A percentile compares a stretch with the other conserved stretches of the same genome.
phyloP scores from a whole-genome alignment of 768 basidiomycete genomes.

The Exidia glandulosa region DNA sequence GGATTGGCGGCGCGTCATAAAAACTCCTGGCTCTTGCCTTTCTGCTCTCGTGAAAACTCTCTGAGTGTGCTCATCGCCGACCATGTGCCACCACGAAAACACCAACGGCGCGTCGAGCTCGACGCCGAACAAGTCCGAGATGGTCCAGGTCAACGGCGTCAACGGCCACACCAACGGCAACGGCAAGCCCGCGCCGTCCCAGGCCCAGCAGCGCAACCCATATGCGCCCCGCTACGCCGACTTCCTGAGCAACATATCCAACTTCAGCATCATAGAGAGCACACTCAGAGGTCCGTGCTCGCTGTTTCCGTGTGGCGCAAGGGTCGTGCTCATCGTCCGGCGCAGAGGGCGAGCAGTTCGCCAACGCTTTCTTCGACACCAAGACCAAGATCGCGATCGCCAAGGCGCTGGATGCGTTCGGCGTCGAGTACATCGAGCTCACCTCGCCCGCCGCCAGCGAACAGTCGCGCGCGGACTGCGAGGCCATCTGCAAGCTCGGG shows the following conservation, averaged over 20 bases:
- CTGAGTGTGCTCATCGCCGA: background rate
- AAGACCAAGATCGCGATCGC: conserved; percentile 99
- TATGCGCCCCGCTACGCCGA: conserved; percentile 88
- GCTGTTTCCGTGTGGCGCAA: background rate
- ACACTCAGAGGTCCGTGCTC: conserved; percentile 70
- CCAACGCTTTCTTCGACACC: conserved; percentile 98
- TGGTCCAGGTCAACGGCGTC: conserved; percentile 55
- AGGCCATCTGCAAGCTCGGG: conserved; percentile 98
- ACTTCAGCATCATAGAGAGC: conserved; percentile 95
- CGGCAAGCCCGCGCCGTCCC: conserved; percentile 16
- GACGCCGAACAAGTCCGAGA: conserved; percentile 29
- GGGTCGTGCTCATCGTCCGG: background rate
- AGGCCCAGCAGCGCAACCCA: conserved; percentile 46
- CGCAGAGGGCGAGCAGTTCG: conserved; percentile 96
- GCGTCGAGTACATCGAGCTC: conserved; percentile 98
- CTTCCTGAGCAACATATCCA: conserved; percentile 84
- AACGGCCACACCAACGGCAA: conserved; percentile 22
- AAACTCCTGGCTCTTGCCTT: no score
- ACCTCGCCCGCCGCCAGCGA: conserved; percentile 97
- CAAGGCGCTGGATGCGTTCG: conserved; percentile 94
- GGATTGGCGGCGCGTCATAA: no score
- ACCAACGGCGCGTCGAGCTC: conserved; percentile 34
- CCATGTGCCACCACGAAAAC: conserved; percentile 61
- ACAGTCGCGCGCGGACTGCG: conserved; percentile 87
- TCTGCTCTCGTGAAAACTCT: background rate